Evolutionary conservation across 768 basidiomycete species (phyloP).

Genomic region (Cubamyces lactineus): DNA sequence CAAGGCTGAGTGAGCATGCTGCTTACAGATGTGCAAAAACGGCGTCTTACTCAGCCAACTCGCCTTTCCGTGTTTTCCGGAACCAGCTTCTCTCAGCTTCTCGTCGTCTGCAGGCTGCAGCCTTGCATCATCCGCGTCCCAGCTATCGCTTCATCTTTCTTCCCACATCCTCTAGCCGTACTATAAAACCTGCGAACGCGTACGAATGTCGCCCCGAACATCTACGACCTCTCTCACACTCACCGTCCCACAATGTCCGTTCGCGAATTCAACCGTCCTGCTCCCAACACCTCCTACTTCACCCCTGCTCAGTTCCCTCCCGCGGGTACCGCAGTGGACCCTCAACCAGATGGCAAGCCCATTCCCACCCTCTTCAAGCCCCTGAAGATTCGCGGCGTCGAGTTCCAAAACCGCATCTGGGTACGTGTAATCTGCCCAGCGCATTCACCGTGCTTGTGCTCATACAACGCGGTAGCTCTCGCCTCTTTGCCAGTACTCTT

Average conservation of each 20-base stretch:
- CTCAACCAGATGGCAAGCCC: slow-evolving; percentile 43
- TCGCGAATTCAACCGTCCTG: slow-evolving; percentile 40
- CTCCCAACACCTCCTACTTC: slow-evolving; percentile 48
- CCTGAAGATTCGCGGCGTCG: slow-evolving; percentile 43
- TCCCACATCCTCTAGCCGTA: too few relatives aligned
- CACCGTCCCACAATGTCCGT: neutral
- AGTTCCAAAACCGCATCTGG: slow-evolving; percentile 36
- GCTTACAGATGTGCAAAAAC: neutral
- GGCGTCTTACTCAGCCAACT: slow-evolving; percentile 2
- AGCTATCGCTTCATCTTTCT: too few relatives aligned
- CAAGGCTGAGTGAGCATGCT: neutral
- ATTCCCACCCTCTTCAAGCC: slow-evolving; percentile 57
- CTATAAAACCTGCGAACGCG: neutral
- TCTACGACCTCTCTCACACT: neutral
- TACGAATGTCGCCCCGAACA: neutral
- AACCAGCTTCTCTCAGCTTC: neutral
- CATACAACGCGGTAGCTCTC: slow-evolving; percentile 40
- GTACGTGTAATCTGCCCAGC: slow-evolving; percentile 17
- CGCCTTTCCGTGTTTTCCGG: slow-evolving; percentile 1
- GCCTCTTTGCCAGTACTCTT: slow-evolving; percentile 63
- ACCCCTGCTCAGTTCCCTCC: slow-evolving; percentile 49
- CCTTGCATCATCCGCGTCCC: neutral
- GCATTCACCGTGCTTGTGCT: neutral
- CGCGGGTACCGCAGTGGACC: slow-evolving; percentile 47
- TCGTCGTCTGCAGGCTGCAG: neutral